Conservation (phyloP, 2,329 filamentous ascomycete species). For the Penicillium sp. region DNA sequence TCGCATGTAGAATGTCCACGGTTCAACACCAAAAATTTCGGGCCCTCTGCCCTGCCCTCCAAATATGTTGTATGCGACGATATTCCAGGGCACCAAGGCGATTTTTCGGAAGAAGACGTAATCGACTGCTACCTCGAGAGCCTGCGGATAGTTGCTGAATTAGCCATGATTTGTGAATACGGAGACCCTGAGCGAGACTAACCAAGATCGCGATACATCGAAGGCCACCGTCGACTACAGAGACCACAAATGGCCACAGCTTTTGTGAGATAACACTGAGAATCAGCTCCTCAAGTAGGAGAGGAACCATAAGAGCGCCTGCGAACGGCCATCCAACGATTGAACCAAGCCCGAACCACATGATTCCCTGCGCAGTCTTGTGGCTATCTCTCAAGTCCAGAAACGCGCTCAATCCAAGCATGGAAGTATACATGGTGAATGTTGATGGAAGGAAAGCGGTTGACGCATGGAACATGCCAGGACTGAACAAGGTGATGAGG, state of each 20-base stretch:
- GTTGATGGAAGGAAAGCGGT: constrained; percentile 83
- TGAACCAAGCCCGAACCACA: constrained; percentile 82
- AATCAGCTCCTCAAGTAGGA: constrained; percentile 69
- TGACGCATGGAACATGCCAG: constrained; percentile 90
- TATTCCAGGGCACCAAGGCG: constrained; percentile 78
- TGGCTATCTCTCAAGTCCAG: constrained; percentile 80
- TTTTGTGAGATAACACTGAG: constrained; percentile 49
- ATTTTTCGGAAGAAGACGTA: constrained; percentile 78
- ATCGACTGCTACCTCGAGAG: constrained; percentile 65
- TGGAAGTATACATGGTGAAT: constrained; percentile 92
- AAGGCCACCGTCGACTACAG: constrained; percentile 62
- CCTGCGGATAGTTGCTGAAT: constrained; percentile 42
- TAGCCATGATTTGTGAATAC: constrained; percentile 16
- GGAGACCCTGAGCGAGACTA: constrained; percentile 30
- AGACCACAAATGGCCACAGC: constrained; percentile 53
- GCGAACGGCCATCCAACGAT: constrained; percentile 94
- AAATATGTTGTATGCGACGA: constrained; percentile 93
- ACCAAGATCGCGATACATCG: constrained; percentile 65
- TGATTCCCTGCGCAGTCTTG: constrained; percentile 75
- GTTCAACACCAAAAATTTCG: constrained; percentile 89
- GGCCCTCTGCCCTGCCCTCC: constrained; percentile 71
- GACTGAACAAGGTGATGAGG: constrained; percentile 67
- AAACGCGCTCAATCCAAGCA: constrained; percentile 80
- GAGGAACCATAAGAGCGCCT: constrained; percentile 72
- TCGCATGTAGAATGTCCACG: constrained; percentile 93